These are phyloP conservation scores for Phalaenopsis aphrodite DNA, from an alignment of 106 monocot genomes.

Conservation along the genomic window DNA sequence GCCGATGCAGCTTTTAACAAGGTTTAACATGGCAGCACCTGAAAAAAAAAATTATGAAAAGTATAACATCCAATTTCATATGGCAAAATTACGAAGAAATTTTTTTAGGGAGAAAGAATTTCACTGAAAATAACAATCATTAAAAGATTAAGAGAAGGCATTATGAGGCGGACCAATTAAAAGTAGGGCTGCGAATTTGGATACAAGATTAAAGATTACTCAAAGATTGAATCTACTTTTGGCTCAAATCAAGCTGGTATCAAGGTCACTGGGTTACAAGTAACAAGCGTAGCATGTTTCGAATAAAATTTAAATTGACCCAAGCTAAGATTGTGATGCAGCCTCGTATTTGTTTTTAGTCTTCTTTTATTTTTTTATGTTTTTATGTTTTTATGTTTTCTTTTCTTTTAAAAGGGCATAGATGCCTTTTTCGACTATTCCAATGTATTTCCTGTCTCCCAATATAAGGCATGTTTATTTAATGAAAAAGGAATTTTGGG, in stretches of 20 bases:
- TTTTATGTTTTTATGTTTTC: too few species aligned
- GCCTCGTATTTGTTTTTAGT: too few species aligned
- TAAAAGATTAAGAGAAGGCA: not conserved
- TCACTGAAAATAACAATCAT: not conserved
- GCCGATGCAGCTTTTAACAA: slow-evolving; percentile 95
- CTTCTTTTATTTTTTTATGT: too few species aligned
- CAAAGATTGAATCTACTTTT: not conserved
- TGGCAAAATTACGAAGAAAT: not conserved
- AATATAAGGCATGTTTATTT: too few species aligned
- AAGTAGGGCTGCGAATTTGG: too few species aligned
- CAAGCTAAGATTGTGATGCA: not conserved
- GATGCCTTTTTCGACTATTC: too few species aligned
- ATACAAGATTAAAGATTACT: not conserved
- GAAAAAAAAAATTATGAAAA: slow-evolving; percentile 3
- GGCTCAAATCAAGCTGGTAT: not conserved
- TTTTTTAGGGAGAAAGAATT: not conserved
- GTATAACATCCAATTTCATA: not conserved
- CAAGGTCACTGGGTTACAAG: not conserved
- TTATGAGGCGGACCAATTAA: not conserved
- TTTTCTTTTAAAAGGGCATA: too few species aligned
- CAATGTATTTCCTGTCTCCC: too few species aligned
- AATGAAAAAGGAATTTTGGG: too few species aligned
- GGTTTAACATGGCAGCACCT: slow-evolving; percentile 56
- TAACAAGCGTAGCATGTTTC: not conserved
- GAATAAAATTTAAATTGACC: not conserved